Percentiles rank a stretch among this genome's conserved stretches.
Conservation (phyloP, 2,329 filamentous ascomycete genomes). For the Plectosphaerella cucumerina region DNA sequence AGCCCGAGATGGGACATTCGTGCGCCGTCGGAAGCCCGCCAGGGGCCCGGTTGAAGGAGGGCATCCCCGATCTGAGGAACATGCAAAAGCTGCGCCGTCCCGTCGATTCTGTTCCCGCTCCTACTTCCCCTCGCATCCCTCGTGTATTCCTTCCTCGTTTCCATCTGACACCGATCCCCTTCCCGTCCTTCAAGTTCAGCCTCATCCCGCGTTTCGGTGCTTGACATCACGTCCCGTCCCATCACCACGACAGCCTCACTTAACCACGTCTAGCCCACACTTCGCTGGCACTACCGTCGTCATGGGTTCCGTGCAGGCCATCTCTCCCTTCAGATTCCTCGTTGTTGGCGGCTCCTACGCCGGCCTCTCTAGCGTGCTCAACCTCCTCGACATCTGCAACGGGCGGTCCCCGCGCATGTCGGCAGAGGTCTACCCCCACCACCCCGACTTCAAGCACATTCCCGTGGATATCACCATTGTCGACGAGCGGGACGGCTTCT, state of each 20-base stretch:
- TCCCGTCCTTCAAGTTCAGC: no score
- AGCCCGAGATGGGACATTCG: no score
- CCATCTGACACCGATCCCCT: neutral
- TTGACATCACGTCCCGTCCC: slow-evolving; percentile 5
- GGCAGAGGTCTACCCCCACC: slow-evolving; percentile 29
- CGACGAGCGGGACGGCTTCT: slow-evolving; percentile 80
- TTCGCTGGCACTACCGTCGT: neutral
- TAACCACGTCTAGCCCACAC: neutral
- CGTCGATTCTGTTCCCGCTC: neutral
- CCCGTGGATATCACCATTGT: slow-evolving; percentile 68
- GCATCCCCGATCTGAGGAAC: neutral
- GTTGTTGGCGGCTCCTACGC: slow-evolving; percentile 69
- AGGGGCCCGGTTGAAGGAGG: neutral
- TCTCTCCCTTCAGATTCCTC: slow-evolving; percentile 52
- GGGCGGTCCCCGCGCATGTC: slow-evolving; percentile 47
- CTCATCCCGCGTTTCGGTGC: slow-evolving; percentile 2
- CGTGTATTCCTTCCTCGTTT: neutral
- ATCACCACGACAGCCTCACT: neutral
- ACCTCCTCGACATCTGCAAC: slow-evolving; percentile 61
- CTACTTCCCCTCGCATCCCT: neutral
- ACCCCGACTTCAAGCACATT: slow-evolving; percentile 40
- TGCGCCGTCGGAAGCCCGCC: neutral
- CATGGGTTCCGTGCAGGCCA: slow-evolving; percentile 13
- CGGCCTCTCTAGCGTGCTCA: slow-evolving; percentile 63
- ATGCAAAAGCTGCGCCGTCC: neutral